Evolutionary conservation across 2,329 filamentous ascomycete genomes (phyloP).

Genomic region (Ophiostoma novo-ulmi): DNA sequence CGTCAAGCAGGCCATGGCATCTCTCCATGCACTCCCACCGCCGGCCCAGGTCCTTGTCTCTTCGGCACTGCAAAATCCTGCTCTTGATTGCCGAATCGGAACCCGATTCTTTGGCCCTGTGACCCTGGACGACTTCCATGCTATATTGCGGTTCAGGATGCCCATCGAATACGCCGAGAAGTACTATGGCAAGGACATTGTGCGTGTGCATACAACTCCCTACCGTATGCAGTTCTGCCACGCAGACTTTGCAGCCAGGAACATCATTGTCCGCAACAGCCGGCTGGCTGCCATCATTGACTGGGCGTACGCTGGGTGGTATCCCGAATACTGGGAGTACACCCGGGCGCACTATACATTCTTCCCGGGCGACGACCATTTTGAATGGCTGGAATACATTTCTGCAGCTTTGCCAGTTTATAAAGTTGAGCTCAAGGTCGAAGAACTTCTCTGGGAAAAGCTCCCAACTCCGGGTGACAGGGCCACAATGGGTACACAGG

Average conservation of each 20-base stretch:
- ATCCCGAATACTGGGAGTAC: slow-evolving; percentile 41
- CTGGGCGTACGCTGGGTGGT: slow-evolving; percentile 47
- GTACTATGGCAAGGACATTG: slow-evolving; percentile 10
- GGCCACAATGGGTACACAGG: background rate
- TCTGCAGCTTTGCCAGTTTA: background rate
- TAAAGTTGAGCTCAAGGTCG: background rate
- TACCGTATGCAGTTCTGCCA: slow-evolving; percentile 38
- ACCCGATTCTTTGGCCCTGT: slow-evolving; percentile 13
- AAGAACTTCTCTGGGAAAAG: background rate
- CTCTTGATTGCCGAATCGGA: slow-evolving; percentile 18
- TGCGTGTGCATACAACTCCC: slow-evolving; percentile 11
- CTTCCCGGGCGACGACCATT: background rate
- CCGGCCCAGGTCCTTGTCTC: slow-evolving; percentile 17
- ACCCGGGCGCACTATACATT: slow-evolving; percentile 17
- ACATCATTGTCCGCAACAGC: slow-evolving; percentile 40
- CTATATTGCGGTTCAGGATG: slow-evolving; percentile 13
- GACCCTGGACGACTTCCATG: slow-evolving; percentile 17
- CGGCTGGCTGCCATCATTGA: slow-evolving; percentile 42
- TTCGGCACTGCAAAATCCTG: slow-evolving; percentile 12
- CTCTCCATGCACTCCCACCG: slow-evolving; percentile 17
- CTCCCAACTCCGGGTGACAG: background rate
- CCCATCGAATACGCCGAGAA: slow-evolving; percentile 13
- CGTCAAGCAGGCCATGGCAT: slow-evolving; percentile 5
- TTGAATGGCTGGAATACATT: background rate
- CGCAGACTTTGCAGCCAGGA: slow-evolving; percentile 50